phyloP scores from a whole-genome alignment of 2,329 filamentous ascomycete species.

The Teratosphaeria gauchensis region DNA sequence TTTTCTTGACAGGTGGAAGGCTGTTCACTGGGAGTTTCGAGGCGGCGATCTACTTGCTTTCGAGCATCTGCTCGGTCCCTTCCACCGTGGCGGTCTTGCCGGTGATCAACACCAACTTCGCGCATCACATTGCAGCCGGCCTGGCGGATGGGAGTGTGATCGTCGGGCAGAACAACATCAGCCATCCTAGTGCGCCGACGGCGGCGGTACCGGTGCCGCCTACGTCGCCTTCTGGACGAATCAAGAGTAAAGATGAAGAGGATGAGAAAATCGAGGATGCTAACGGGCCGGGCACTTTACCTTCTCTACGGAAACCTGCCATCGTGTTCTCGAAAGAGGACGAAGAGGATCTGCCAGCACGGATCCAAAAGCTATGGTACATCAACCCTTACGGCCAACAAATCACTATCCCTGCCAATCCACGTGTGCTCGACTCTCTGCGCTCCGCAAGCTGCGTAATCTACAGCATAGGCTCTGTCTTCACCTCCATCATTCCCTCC shows the following conservation, averaged over 20 bases:
- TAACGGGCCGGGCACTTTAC: slow-evolving; percentile 70
- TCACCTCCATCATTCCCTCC: slow-evolving; percentile 78
- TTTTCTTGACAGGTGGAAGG: slow-evolving; percentile 58
- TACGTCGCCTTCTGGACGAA: slow-evolving; percentile 14
- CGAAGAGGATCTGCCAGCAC: slow-evolving; percentile 64
- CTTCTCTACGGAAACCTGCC: slow-evolving; percentile 68
- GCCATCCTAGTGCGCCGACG: slow-evolving; percentile 65
- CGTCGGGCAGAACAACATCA: slow-evolving; percentile 86
- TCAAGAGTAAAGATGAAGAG: slow-evolving; percentile 26
- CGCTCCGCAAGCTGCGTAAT: slow-evolving; percentile 58
- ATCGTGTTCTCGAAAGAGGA: slow-evolving; percentile 70
- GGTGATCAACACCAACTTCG: slow-evolving; percentile 89
- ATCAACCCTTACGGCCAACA: slow-evolving; percentile 99
- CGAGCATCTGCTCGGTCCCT: slow-evolving; percentile 77
- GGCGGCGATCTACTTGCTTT: slow-evolving; percentile 80
- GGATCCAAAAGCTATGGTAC: slow-evolving; percentile 84
- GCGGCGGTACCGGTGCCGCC: slow-evolving; percentile 17
- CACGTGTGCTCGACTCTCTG: slow-evolving; percentile 64
- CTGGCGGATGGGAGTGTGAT: slow-evolving; percentile 68
- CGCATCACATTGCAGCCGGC: slow-evolving; percentile 83
- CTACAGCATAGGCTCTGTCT: slow-evolving; percentile 89
- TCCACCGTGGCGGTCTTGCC: slow-evolving; percentile 70
- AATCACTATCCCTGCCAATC: slow-evolving; percentile 75
- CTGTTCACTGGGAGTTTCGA: slow-evolving; percentile 91
- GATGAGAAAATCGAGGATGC: slow-evolving; percentile 62